Conservation (phyloP, 805 yeast species). For the Komagataella pseudopastoris region DNA sequence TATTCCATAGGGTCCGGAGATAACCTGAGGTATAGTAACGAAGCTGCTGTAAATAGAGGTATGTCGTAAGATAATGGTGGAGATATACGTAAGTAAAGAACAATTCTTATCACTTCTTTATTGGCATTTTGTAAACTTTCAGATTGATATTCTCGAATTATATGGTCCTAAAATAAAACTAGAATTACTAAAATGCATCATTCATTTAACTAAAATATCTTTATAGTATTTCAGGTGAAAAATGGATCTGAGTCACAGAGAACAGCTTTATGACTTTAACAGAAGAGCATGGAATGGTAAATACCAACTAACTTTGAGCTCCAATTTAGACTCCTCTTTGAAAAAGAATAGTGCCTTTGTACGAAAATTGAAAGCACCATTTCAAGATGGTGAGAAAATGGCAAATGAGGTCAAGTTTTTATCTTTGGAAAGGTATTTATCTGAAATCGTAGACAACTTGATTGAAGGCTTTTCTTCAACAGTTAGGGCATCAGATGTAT, state of each 20-base stretch:
- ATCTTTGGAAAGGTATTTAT: constrained; percentile 60
- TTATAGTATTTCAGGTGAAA: background rate
- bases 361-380: constrained; percentile 47
- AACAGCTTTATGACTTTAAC: constrained; percentile 25
- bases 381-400: constrained; percentile 34
- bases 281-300: constrained; percentile 40
- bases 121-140: too few species aligned
- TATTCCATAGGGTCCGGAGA: constrained; percentile 53
- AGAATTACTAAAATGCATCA: too few species aligned
- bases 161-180: too few species aligned
- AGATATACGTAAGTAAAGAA: too few species aligned
- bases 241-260: constrained; percentile 5
- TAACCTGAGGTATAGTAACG: background rate
- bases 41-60: background rate
- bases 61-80: background rate
- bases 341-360: constrained; percentile 76
- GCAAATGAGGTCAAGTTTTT: constrained; percentile 48
- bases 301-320: constrained; percentile 13
- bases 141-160: too few species aligned
- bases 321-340: constrained; percentile 50
- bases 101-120: background rate
- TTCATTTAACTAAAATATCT: too few species aligned
- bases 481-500: constrained; percentile 40
- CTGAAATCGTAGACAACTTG: constrained; percentile 52
- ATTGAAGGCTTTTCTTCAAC: constrained; percentile 47